phyloP scores from a whole-genome alignment of 106 monocot species.

The Ottelia alismoides region DNA sequence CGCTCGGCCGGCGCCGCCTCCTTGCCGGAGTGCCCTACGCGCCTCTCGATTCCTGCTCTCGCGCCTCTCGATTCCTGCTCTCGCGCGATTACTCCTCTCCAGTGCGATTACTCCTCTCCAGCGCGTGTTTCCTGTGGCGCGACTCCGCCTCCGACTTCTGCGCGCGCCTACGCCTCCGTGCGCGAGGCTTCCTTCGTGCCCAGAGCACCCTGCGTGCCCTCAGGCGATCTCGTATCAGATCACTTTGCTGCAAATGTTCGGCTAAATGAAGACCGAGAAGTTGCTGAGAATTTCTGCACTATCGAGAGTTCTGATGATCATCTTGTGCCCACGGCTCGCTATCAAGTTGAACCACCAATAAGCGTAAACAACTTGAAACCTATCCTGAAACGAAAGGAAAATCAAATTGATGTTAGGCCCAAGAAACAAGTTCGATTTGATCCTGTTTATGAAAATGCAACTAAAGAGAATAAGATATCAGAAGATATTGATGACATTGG shows the following conservation, averaged over 20 bases:
- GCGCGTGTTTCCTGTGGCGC: too few species aligned
- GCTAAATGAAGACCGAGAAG: constrained; percentile 56
- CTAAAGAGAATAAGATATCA: constrained; percentile 10
- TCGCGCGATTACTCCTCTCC: too few species aligned
- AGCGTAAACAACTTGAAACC: constrained; percentile 53
- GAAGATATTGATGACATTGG: not conserved
- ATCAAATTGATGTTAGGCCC: constrained; percentile 33
- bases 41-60: too few species aligned
- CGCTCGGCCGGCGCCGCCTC: too few species aligned
- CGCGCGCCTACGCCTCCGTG: too few species aligned
- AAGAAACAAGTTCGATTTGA: constrained; percentile 83
- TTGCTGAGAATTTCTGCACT: not conserved
- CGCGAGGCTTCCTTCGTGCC: too few species aligned
- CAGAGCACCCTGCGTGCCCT: too few species aligned
- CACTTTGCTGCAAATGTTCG: constrained; percentile 51
- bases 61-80: too few species aligned
- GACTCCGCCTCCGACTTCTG: too few species aligned
- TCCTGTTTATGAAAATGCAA: constrained; percentile 12
- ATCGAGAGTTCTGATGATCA: not conserved
- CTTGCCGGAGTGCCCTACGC: too few species aligned
- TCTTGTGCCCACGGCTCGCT: not conserved
- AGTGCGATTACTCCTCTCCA: too few species aligned
- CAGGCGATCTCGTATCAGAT: too few species aligned
- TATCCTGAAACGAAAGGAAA: constrained; percentile 74
- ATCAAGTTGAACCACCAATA: constrained; percentile 3